Conservation (phyloP, 1,284 basidiomycete species). For the Ustilago cynodontis region DNA sequence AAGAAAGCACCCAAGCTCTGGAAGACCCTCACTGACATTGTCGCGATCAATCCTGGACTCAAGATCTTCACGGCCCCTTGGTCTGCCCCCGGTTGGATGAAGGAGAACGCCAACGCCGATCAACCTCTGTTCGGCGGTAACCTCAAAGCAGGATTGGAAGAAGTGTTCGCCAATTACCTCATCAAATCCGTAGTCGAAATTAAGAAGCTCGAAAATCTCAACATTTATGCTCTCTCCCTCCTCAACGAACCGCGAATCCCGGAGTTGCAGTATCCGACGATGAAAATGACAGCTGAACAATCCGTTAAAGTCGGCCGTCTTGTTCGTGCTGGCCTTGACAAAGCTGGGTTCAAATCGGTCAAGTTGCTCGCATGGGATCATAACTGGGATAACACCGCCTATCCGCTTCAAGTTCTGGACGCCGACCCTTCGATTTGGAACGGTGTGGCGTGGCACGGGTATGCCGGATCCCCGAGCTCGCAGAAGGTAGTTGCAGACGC, state of each 20-base stretch:
- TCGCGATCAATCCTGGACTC: constrained; percentile 33
- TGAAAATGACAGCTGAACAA: constrained; percentile 31
- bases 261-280: constrained; percentile 43
- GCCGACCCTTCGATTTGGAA: constrained; percentile 26
- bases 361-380: constrained; percentile 44
- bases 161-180: constrained; percentile 50
- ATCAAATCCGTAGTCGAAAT: constrained; percentile 38
- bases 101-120: constrained; percentile 31
- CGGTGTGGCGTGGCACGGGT: constrained; percentile 60
- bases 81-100: constrained; percentile 62
- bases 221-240: constrained; percentile 30
- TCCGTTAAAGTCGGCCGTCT: constrained; percentile 32
- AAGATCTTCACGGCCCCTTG: constrained; percentile 50
- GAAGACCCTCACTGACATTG: constrained; percentile 45
- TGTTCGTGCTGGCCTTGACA: constrained; percentile 33
- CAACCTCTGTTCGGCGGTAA: constrained; percentile 48
- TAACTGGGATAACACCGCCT: constrained; percentile 54
- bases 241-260: constrained; percentile 53
- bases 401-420: constrained; percentile 43
- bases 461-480: constrained; percentile 35
- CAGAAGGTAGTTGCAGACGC: constrained; percentile 46
- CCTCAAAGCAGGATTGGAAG: constrained; percentile 43
- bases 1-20: constrained; percentile 57
- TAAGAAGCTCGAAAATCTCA: constrained; percentile 32
- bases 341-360: constrained; percentile 22